Evolutionary conservation across 768 basidiomycete genomes (phyloP), one percentile per base, ranked within the genome.

Genomic region (Lyophyllum decastes): DNA sequence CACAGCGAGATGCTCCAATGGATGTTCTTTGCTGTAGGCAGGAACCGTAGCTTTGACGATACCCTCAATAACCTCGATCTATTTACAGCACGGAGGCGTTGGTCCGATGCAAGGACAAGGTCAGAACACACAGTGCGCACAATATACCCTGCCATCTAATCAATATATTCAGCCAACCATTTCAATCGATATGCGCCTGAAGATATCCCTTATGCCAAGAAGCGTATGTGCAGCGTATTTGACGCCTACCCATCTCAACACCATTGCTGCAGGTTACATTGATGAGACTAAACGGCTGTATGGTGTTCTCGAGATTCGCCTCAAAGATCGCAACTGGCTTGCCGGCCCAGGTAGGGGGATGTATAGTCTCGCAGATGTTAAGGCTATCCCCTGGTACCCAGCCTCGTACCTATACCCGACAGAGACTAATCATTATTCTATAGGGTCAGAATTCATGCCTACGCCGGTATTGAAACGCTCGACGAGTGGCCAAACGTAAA

Each of bases 31-130:
- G 82, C 86, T 7, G 88, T 88, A 76, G 68, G 49, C 41, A 21
- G 14, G 2, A 8, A 16, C 11, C 40, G 48, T 45, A 21, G 54
- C 56, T 30, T 33, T 55, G 8, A 16, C 22, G 30, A 22, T 17
- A 8, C 24, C 22, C n/a, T 21, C 41, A 17, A 22, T 43, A 27
- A 48, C n/a, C 22, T 34, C 21, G 34, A 4, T 54, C 34, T 27
- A 25, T 19, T 17, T 58, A 27, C 67, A 90, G 88, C 90, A 92
- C 68, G 91, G 90, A 0, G 90, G 89, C 27, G 70, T 92, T 27
- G 92, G 91, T 22, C 92, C 92, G 16, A 95, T 92, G 89, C 90
- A 94, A 76, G 90, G 90, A 41, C 89, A 92, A 74, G 62, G 68
- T 70, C 52, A 33, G 68, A 45, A 41, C 44, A 46, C 26, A 35